phyloP scores from a whole-genome alignment of 2,329 filamentous ascomycete genomes.

The Lecanoromycetidae sp. region DNA sequence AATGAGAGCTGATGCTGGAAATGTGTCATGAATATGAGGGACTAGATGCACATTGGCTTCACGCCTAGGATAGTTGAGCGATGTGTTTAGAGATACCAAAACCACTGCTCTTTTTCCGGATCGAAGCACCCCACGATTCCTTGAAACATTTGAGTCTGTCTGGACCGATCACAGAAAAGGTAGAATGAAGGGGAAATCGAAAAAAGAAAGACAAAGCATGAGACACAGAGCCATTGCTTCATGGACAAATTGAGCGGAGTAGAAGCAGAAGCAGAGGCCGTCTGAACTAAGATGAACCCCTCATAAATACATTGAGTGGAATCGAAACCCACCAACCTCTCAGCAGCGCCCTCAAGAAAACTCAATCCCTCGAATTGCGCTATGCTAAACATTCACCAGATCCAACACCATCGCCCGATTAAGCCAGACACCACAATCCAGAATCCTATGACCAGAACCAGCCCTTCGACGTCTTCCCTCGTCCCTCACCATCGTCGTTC shows the following conservation, averaged over 20 bases:
- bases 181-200: no score
- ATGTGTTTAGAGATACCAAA: neutral
- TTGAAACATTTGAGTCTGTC: no score
- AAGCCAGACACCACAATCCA: neutral
- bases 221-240: no score
- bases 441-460: constrained; percentile 14
- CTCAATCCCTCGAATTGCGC: neutral
- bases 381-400: neutral
- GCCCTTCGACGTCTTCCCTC: constrained; percentile 15
- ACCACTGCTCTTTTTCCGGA: neutral
- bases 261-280: no score
- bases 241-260: no score
- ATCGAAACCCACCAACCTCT: neutral
- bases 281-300: neutral
- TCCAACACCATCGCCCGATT: neutral
- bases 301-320: neutral
- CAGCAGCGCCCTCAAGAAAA: neutral
- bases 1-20: neutral
- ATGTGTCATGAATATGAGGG: neutral
- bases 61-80: neutral
- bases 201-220: no score
- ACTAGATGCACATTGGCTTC: neutral
- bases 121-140: no score
- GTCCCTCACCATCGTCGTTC: neutral
- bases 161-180: no score